phyloP scores from a whole-genome alignment of 768 basidiomycete species.

The Lepiota venenata region DNA sequence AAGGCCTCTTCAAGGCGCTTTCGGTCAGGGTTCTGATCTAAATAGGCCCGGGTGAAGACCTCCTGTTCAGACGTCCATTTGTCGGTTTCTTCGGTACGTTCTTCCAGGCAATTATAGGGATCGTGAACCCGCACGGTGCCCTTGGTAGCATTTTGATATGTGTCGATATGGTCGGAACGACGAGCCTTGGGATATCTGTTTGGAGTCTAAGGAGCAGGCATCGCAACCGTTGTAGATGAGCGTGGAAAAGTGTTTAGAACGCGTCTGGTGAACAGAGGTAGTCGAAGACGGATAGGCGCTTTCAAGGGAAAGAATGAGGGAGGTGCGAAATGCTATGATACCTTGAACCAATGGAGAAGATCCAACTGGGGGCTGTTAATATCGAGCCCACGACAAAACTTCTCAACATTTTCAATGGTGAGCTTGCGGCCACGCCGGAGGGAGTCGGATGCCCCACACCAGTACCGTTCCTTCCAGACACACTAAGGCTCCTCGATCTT shows the following conservation, averaged over 20 bases:
- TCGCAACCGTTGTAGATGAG: conserved; percentile 27
- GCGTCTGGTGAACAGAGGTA: conserved; percentile 15
- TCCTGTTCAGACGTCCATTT: conserved; percentile 63
- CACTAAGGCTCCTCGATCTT: conserved; percentile 66
- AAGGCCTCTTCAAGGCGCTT: conserved; percentile 57
- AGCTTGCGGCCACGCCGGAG: conserved; percentile 57
- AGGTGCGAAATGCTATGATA: too few relatives aligned
- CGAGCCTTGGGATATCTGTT: conserved; percentile 62
- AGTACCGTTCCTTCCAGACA: conserved; percentile 83
- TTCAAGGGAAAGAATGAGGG: too few relatives aligned
- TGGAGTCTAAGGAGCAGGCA: conserved; percentile 46
- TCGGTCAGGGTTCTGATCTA: conserved; percentile 63
- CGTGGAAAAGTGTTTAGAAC: conserved; percentile 21
- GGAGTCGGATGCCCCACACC: conserved; percentile 77
- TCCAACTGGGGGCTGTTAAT: conserved; percentile 61
- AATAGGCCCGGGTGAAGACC: conserved; percentile 50
- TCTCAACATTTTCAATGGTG: conserved; percentile 70
- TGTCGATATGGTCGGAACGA: conserved; percentile 63
- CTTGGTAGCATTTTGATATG: conserved; percentile 61
- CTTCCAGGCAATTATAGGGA: conserved; percentile 76
- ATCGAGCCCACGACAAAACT: conserved; percentile 68
- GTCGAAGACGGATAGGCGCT: conserved; percentile 12
- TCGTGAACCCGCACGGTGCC: conserved; percentile 64
- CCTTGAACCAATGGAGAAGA: conserved; percentile 36
- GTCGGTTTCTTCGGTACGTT: conserved; percentile 58